Conservation (phyloP, 1,284 basidiomycete genomes). For the Cystobasidiaceae sp. region DNA sequence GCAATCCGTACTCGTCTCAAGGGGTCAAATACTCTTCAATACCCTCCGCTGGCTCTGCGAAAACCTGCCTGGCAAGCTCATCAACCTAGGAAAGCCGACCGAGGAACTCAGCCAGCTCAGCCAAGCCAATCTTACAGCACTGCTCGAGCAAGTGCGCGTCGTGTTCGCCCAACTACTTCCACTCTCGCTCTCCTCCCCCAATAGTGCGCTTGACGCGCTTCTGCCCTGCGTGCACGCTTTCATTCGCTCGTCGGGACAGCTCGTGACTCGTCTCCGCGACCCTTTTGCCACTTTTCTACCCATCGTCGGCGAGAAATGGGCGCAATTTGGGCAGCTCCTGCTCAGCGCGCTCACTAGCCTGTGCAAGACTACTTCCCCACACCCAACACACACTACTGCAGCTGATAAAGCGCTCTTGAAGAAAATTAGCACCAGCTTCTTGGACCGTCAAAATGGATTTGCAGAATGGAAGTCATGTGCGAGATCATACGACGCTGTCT, state of each 20-base stretch:
- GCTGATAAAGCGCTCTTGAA: not conserved
- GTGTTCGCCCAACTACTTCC: not conserved
- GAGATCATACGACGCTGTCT: not conserved
- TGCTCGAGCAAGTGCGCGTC: not conserved
- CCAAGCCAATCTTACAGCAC: not conserved
- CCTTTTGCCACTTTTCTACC: not conserved
- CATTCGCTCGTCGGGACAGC: not conserved
- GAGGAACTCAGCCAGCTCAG: not conserved
- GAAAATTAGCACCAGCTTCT: not conserved
- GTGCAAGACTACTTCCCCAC: not conserved
- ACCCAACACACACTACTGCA: not conserved
- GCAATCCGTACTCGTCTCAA: not conserved
- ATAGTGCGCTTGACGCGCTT: not conserved
- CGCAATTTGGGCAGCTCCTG: constrained; percentile 1
- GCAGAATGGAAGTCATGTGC: not conserved
- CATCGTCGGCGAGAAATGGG: not conserved
- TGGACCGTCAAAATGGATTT: not conserved
- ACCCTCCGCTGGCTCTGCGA: too few relatives aligned
- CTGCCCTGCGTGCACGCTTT: constrained; percentile 16
- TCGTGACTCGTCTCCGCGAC: not conserved
- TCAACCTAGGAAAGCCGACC: too few relatives aligned
- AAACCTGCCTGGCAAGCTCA: not conserved
- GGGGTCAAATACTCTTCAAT: not conserved
- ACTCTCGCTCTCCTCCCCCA: constrained; percentile 2
- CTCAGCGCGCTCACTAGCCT: not conserved